Conservation (phyloP, 2,329 filamentous ascomycete species). For the Fusarium anthophilum region DNA sequence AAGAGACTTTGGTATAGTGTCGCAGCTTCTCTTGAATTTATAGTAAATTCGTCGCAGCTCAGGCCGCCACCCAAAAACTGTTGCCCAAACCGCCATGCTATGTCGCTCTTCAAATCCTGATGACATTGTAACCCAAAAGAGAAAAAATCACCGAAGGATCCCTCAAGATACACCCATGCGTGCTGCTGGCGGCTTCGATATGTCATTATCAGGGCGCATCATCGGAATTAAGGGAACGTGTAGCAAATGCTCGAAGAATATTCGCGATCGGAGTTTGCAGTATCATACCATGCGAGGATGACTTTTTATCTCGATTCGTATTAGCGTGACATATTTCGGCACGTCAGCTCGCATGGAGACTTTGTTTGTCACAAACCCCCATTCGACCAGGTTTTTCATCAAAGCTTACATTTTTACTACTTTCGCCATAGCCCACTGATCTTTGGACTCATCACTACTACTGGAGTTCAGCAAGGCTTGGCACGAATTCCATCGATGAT, state of each 20-base stretch:
- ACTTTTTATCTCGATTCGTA: slow-evolving; percentile 6
- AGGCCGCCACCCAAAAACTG: too few species aligned
- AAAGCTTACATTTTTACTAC: slow-evolving; percentile 4
- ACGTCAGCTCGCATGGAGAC: neutral
- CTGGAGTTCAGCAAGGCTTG: too few species aligned
- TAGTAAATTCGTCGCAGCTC: neutral
- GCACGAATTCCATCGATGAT: too few species aligned
- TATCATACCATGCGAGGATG: neutral
- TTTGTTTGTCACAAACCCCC: neutral
- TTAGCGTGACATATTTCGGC: neutral
- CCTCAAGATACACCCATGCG: too few species aligned
- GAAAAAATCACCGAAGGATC: neutral
- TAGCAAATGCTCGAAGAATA: neutral
- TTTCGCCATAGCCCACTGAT: neutral
- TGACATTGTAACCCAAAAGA: neutral
- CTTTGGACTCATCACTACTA: too few species aligned
- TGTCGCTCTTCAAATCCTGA: neutral
- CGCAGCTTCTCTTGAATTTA: neutral
- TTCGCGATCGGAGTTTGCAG: neutral
- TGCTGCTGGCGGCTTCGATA: neutral
- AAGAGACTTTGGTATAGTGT: neutral
- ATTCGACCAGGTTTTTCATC: neutral
- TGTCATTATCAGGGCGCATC: neutral
- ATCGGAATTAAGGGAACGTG: neutral
- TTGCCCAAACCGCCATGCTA: too few species aligned